A percentile compares a stretch with the other conserved stretches of the same genome.
phyloP scores from a whole-genome alignment of 1,284 basidiomycete genomes.

The Fomitiporia mediterranea region DNA sequence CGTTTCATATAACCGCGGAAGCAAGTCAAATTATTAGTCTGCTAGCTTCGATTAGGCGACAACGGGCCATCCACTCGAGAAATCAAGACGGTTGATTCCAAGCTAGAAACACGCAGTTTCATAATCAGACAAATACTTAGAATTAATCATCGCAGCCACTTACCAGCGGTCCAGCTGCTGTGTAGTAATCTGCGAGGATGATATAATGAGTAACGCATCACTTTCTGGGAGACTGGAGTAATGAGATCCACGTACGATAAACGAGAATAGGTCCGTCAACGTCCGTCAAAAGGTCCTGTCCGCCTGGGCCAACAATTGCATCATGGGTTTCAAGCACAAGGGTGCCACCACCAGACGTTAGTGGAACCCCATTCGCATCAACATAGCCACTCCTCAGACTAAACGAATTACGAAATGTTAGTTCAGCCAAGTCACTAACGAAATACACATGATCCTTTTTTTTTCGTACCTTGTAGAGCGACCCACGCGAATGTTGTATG shows the following conservation, averaged over 20 bases:
- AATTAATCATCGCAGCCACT: slow-evolving; percentile 21
- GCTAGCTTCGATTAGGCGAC: neutral
- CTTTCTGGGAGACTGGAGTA: slow-evolving; percentile 22
- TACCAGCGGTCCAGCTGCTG: slow-evolving; percentile 32
- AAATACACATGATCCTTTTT: neutral
- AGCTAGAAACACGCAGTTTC: slow-evolving; percentile 30
- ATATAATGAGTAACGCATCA: slow-evolving; percentile 22
- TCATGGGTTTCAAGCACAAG: slow-evolving; percentile 46
- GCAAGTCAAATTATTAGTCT: neutral
- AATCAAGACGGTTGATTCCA: slow-evolving; percentile 44
- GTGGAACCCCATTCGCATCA: slow-evolving; percentile 42
- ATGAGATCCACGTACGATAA: slow-evolving; percentile 34
- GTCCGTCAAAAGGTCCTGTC: slow-evolving; percentile 37
- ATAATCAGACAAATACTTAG: neutral
- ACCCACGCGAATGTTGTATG: slow-evolving; percentile 56
- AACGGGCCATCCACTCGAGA: slow-evolving; percentile 33
- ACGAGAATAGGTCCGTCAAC: slow-evolving; percentile 36
- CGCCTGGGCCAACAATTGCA: slow-evolving; percentile 42
- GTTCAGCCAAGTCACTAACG: neutral
- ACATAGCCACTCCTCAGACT: slow-evolving; percentile 43
- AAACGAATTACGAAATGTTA: neutral
- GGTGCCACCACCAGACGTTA: slow-evolving; percentile 48
- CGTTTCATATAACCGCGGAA: neutral
- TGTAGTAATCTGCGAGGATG: slow-evolving; percentile 14
- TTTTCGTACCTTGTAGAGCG: slow-evolving; percentile 38